Base-by-base conservation (phyloP, 2,329 filamentous ascomycete species). In the Lojkania enalia region DNA sequence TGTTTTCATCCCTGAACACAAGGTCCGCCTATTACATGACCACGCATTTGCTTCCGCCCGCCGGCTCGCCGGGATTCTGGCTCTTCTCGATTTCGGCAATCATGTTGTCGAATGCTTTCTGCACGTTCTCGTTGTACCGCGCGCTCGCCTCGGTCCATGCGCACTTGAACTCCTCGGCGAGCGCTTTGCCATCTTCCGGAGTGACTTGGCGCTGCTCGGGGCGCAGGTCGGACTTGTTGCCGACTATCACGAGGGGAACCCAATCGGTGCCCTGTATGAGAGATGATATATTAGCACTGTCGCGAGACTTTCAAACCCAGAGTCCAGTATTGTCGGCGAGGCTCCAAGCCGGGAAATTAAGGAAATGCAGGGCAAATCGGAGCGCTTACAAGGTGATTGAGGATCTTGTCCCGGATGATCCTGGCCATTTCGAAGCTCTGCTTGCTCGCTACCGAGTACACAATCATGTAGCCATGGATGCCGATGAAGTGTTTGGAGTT, bases 401-500 rank as follows among this genome's bases (percentile, higher is more conserved):
- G 77, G 52, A 99, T 96, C 80, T 97, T 99, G 70, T 97, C 92
- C 19, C 91, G 81, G 57, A 99, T 96, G 48, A 96, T 90, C 63
- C 88, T 84, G 39, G 96, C 87, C 92, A 97, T 99, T 70, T 99
- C 94, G 66, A 96, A 97, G 7, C 90, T 95, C 60, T 94, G 88
- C 64, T 89, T 85, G 36, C 89, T 96, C 16, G 88, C 88, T 38
- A 99, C 91, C n/a, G 91, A 96, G 74, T 99, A 99, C 37, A 96
- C 92, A 49, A 99, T 86, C 82, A 99, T 90, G 72, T 97, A 99
- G 45, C 94, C 94, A 76, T 99, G 94, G 57, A 97, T 97, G 52
- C 94, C 94, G 70, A 99, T 97, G 64, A 97, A 97, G 70, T 97
- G 92, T 76, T 97, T 97, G 52, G 89, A 95, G 73, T 96, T 97